Evolutionary conservation across 2,329 filamentous ascomycete species (phyloP), one percentile per base, ranked within the genome.

Genomic region (Aspergillus fumigatiaffinis): DNA sequence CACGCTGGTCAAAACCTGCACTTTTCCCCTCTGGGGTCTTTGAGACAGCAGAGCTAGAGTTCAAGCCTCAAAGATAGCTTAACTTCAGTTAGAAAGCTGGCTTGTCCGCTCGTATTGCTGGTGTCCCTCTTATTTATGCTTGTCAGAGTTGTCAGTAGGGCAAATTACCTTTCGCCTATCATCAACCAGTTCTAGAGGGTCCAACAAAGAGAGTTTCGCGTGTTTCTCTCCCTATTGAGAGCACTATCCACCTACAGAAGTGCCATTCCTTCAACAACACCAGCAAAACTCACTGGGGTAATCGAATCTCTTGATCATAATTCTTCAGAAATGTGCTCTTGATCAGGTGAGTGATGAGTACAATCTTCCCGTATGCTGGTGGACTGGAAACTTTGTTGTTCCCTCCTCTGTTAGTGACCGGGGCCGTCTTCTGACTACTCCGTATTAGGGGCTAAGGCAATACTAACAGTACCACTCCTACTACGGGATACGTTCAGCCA

Each of bases 401-500:
- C 32, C 14, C 42, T 44, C 41, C 41, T 20, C 42, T 44, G 41
- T 21, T 20, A 46, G 42, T 46, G 42, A 46, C 42, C 32, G 46
- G 51, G 53, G 50, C 52, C 57, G 38, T 55, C 56, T 58, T 21
- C 41, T 50, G 21, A 38, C 49, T 49, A 38, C 57, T 54, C 51
- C 51, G 51, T 49, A 50, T 57, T 57, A 53, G 50, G 54, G 54
- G 51, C 38, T 56, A 23, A 38, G 32, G 32, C 14, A 38, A 14
- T 28, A 29, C 47, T 21, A 49, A 29, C 28, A 12, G 28, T 29
- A 12, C 28, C 28, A 29, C 17, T 42, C n/a, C 32, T n/a, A 44
- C 20, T 20, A 44, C 41, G 41, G 21, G 20, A 44, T 44, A 44
- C 41, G 41, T 4, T 44, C 41, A 44, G 41, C 41, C 41, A 20